Conservation (phyloP, 495 filamentous ascomycete genomes). For the Penicillium arizonense region DNA sequence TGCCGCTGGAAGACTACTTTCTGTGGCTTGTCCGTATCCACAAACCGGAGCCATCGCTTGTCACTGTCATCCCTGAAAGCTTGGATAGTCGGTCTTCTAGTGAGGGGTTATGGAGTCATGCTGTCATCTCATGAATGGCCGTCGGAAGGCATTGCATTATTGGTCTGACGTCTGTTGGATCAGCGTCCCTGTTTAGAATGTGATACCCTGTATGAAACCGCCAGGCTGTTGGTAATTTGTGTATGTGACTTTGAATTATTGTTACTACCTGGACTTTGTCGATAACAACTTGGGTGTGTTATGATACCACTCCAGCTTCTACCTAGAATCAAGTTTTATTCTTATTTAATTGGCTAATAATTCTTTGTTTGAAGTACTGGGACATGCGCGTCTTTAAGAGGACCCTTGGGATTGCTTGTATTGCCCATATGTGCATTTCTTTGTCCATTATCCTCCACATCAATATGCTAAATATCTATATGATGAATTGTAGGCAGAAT, state of each 20-base stretch:
- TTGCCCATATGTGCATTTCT: no score
- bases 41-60: constrained; percentile 49
- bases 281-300: no score
- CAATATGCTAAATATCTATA: no score
- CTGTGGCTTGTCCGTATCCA: constrained; percentile 60
- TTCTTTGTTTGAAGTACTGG: no score
- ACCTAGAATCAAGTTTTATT: no score
- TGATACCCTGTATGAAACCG: constrained; percentile 17
- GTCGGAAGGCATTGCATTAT: not conserved
- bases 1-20: constrained; percentile 65
- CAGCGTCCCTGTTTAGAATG: not conserved
- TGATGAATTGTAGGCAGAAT: no score
- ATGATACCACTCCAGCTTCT: no score
- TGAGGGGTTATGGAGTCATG: constrained; percentile 15
- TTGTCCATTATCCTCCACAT: no score
- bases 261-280: not conserved
- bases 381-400: no score
- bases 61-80: constrained; percentile 3
- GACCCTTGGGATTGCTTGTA: no score
- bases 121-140: not conserved
- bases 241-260: not conserved
- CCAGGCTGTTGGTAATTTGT: not conserved
- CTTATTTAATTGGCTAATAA: no score
- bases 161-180: not conserved
- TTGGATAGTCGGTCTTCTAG: constrained; percentile 17